Evolutionary conservation across 495 filamentous ascomycete genomes (phyloP), one percentile per base, ranked within the genome.

Genomic region (Neurospora africana): DNA sequence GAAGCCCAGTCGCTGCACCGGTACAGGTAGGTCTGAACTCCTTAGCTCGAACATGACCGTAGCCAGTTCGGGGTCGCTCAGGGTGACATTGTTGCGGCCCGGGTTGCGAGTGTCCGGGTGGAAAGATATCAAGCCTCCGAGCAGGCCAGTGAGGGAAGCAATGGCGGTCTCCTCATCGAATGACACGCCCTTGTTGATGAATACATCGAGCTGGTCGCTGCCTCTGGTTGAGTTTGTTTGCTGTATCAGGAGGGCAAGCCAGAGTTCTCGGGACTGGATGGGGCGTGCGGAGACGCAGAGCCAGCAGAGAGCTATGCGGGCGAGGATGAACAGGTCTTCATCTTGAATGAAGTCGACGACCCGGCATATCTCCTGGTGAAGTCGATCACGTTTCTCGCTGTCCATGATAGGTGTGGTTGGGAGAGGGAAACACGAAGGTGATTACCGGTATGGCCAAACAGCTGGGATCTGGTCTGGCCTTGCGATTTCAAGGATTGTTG

Each of bases 251-350:
- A 74, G 37, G 3, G 71, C 70, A 27, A 76, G 36, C 76, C 75
- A 75, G 2, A 78, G 65, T 43, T 76, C 75, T 17, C 69, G 69
- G 10, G 73, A 35, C 10, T 74, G 72, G 38, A 78, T 65, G 6
- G 73, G 76, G 1, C 72, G 71, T 27, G 61, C 68, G 23, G 72
- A 69, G 39, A 75, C 73, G 8, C 70, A 75, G n/a, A 76, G 72
- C 76, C 76, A 78, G 72, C 75, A 74, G 37, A 76, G 40, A 3
- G 72, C 75, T 23, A 73, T 72, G 30, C 76, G 69, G n/a, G 65
- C 72, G 27, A 68, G 36, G 33, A 71, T 27, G 39, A 35, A 65
- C 1, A 68, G 40, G 17, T 33, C 47, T 33, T 72, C 44, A 41
- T 43, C 21, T 4, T 3, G 47, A 36, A 70, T 53, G 21, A 37